Evolutionary conservation across 805 yeast species (phyloP).

Genomic region (Candida michaelii): DNA sequence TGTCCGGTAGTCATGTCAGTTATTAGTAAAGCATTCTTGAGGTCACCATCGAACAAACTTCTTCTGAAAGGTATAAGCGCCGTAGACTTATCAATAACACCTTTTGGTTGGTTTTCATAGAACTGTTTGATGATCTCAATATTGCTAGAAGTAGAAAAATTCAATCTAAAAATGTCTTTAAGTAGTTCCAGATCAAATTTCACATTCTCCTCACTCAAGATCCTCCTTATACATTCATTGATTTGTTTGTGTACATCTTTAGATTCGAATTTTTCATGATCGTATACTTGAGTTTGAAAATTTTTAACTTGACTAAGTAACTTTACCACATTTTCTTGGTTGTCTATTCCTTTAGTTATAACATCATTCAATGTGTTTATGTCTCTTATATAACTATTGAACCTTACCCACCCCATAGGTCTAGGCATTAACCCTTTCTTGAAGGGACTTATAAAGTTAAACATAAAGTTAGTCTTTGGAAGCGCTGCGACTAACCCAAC

Average conservation of each 20-base stretch:
- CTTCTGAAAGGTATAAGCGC: conserved; percentile 66
- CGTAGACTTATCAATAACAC: conserved; percentile 31
- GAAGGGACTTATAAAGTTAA: not conserved
- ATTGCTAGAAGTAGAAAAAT: conserved; percentile 31
- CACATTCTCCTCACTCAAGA: conserved; percentile 21
- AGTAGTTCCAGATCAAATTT: conserved; percentile 21
- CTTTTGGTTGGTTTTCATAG: conserved; percentile 25
- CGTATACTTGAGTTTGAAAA: conserved; percentile 19
- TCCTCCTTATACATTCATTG: conserved; percentile 19
- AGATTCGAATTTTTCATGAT: conserved; percentile 24
- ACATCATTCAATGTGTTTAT: not conserved
- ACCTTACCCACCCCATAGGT: not conserved
- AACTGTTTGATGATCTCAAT: conserved; percentile 28
- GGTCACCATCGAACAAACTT: conserved; percentile 57
- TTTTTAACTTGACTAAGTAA: conserved; percentile 24
- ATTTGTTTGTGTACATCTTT: conserved; percentile 20
- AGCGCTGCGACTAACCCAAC: no score
- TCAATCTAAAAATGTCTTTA: conserved; percentile 28
- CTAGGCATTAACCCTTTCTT: no score
- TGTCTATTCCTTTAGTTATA: not conserved
- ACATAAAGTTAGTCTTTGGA: not conserved
- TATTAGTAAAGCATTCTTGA: conserved; percentile 54
- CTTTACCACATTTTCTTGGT: conserved; percentile 3
- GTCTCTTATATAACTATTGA: conserved; percentile 3
- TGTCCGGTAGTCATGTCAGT: conserved; percentile 64